phyloP scores from a whole-genome alignment of 768 basidiomycete species.

The Galerina marginata region DNA sequence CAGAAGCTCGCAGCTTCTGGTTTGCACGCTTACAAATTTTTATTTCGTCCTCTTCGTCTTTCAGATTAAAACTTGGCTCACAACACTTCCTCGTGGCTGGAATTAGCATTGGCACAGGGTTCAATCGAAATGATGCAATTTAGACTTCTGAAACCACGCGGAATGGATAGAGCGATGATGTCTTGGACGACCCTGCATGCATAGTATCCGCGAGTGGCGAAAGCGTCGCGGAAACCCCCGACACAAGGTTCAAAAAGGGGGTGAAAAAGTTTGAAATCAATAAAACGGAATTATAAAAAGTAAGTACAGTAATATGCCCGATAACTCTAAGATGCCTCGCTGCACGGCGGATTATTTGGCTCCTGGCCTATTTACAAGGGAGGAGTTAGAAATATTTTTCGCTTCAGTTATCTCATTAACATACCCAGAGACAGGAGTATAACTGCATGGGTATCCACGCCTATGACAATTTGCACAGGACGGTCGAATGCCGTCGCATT shows the following conservation, averaged over 20 bases:
- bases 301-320: slow-evolving; percentile 12
- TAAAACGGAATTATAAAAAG: slow-evolving; percentile 7
- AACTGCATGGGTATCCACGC: slow-evolving; percentile 61
- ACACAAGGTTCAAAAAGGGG: background rate
- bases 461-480: slow-evolving; percentile 71
- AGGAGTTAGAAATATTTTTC: slow-evolving; percentile 12
- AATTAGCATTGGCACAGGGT: slow-evolving; percentile 20
- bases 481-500: slow-evolving; percentile 70
- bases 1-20: slow-evolving; percentile 7
- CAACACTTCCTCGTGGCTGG: background rate
- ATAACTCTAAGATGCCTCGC: slow-evolving; percentile 2
- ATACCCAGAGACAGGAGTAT: slow-evolving; percentile 64
- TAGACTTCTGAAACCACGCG: slow-evolving; percentile 22
- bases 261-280: background rate
- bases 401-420: slow-evolving; percentile 29
- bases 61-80: background rate
- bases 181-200: slow-evolving; percentile 12
- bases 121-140: slow-evolving; percentile 23
- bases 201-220: background rate
- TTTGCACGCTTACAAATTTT: background rate
- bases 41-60: slow-evolving; percentile 4
- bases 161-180: slow-evolving; percentile 10
- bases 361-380: slow-evolving; percentile 10
- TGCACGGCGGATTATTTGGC: slow-evolving; percentile 4
- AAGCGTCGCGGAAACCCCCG: slow-evolving; percentile 14